phyloP scores from a whole-genome alignment of 192 early-diverging fungal genomes.

The Podila clonocystis region DNA sequence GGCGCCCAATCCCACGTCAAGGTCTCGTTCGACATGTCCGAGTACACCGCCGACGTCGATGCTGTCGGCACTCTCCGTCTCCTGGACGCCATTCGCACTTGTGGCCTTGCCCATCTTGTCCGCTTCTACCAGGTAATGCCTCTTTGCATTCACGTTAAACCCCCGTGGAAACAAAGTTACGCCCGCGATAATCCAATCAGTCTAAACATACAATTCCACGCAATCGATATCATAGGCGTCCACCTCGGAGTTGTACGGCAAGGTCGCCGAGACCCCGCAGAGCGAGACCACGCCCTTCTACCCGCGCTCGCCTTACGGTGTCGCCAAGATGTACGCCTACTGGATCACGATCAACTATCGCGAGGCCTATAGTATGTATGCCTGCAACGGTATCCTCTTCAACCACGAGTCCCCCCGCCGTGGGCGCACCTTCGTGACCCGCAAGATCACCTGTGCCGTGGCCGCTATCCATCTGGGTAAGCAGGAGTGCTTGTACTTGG shows the following conservation, averaged over 20 bases:
- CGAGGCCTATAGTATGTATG: conserved; percentile 81
- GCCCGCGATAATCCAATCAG: too few relatives aligned
- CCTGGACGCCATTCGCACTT: conserved; percentile 81
- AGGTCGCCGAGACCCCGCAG: conserved; percentile 80
- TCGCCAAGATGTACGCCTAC: conserved; percentile 84
- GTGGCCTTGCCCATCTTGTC: conserved; percentile 69
- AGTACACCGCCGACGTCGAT: conserved; percentile 85
- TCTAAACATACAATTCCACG: too few relatives aligned
- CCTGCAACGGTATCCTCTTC: conserved; percentile 83
- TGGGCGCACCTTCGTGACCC: conserved; percentile 81
- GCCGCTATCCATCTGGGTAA: conserved; percentile 75
- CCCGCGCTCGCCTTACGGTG: conserved; percentile 83
- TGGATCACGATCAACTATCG: conserved; percentile 87
- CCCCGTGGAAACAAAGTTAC: too few relatives aligned
- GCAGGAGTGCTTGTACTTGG: conserved; percentile 76
- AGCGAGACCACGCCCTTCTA: conserved; percentile 87
- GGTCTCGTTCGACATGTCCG: conserved; percentile 79
- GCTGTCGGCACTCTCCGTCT: conserved; percentile 81
- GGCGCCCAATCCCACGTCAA: conserved; percentile 83
- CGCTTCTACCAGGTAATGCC: conserved; percentile 65
- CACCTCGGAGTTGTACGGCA: conserved; percentile 82
- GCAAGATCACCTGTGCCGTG: conserved; percentile 82
- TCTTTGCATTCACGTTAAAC: too few relatives aligned
- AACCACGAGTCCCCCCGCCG: conserved; percentile 83
- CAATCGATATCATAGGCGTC: too few relatives aligned